Percentiles rank a stretch among this genome's conserved stretches.
Conservation (phyloP, 2,329 filamentous ascomycete genomes). For the Aureobasidium sp. region DNA sequence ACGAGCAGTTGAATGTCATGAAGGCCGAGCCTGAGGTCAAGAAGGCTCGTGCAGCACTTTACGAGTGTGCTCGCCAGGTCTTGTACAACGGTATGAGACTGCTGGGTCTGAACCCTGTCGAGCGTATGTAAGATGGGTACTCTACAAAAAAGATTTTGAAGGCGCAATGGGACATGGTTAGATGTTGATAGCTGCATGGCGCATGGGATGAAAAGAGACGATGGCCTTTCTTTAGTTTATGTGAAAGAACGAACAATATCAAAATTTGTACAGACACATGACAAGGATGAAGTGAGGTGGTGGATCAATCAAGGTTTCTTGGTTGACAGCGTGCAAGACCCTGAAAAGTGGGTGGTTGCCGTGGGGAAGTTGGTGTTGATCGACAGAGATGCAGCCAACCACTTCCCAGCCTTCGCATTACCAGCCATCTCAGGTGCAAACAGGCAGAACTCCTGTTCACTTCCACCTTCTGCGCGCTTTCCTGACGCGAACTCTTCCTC, state of each 20-base stretch:
- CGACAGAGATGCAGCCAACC: slow-evolving; percentile 1
- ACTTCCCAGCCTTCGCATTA: slow-evolving; percentile 5
- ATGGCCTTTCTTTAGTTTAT: not conserved
- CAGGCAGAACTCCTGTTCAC: not conserved
- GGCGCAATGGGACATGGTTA: not conserved
- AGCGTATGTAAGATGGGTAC: slow-evolving; percentile 41
- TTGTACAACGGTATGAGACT: slow-evolving; percentile 77
- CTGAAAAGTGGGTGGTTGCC: slow-evolving; percentile 13
- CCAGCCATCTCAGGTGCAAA: not conserved
- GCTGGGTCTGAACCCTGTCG: slow-evolving; percentile 70
- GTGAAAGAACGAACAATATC: not conserved
- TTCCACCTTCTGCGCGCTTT: not conserved
- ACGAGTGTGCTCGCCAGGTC: slow-evolving; percentile 67
- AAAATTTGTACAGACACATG: not conserved
- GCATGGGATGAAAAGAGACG: slow-evolving; percentile 4
- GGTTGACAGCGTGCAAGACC: slow-evolving; percentile 2
- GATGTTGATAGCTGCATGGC: slow-evolving; percentile 7
- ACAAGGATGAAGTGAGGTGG: not conserved
- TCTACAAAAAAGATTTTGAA: not conserved
- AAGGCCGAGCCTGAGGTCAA: slow-evolving; percentile 67
- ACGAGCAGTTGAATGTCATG: slow-evolving; percentile 71
- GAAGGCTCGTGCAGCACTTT: slow-evolving; percentile 67
- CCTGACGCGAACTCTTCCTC: not conserved
- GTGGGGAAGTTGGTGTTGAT: slow-evolving; percentile 11
- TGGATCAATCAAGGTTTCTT: slow-evolving; percentile 11